These are phyloP conservation scores for Marchantia paleacea DNA, from an alignment of 225 moss, liverwort and hornwort genomes.

Conservation along the genomic window DNA sequence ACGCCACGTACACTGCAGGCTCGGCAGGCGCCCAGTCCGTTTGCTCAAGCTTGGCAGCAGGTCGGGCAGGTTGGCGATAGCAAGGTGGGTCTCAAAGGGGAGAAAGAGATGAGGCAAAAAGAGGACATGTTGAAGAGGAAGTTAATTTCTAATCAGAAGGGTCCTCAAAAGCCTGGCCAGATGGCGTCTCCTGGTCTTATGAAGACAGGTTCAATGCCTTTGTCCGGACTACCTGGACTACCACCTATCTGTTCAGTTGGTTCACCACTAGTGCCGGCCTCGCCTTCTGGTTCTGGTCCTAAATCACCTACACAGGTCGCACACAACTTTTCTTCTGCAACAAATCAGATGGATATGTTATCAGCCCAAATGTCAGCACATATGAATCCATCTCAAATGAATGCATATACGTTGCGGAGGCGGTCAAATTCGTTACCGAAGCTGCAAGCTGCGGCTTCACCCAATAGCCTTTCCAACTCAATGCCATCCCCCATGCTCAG, in stretches of 20 bases:
- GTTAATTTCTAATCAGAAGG: conserved; percentile 15
- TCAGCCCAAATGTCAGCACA: conserved; percentile 31
- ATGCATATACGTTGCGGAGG: conserved; percentile 40
- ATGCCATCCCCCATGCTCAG: conserved; percentile 58
- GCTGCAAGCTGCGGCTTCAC: conserved; percentile 38
- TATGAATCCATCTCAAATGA: conserved; percentile 24
- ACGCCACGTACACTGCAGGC: conserved; percentile 23
- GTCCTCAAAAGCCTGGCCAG: conserved; percentile 13
- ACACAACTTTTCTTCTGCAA: conserved; percentile 60
- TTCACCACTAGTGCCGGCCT: conserved; percentile 27
- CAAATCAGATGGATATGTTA: conserved; percentile 75
- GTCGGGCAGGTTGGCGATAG: conserved; percentile 25
- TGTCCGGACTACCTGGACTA: conserved; percentile 23
- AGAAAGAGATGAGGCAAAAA: conserved; percentile 33
- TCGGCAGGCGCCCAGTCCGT: conserved; percentile 18
- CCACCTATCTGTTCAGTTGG: conserved; percentile 23
- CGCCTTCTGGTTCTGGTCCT: conserved; percentile 58
- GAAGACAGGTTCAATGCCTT: conserved; percentile 23
- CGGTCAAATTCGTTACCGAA: conserved; percentile 66
- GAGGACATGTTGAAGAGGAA: conserved; percentile 36
- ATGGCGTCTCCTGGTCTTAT: conserved; percentile 30
- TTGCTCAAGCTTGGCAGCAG: conserved; percentile 42
- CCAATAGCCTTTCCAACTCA: conserved; percentile 47
- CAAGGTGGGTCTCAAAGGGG: conserved; percentile 30
- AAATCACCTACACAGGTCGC: conserved; percentile 65